Percentiles rank a stretch among this genome's conserved stretches.
Conservation (phyloP, 768 basidiomycete genomes). For the Cystobasidium onofrii region DNA sequence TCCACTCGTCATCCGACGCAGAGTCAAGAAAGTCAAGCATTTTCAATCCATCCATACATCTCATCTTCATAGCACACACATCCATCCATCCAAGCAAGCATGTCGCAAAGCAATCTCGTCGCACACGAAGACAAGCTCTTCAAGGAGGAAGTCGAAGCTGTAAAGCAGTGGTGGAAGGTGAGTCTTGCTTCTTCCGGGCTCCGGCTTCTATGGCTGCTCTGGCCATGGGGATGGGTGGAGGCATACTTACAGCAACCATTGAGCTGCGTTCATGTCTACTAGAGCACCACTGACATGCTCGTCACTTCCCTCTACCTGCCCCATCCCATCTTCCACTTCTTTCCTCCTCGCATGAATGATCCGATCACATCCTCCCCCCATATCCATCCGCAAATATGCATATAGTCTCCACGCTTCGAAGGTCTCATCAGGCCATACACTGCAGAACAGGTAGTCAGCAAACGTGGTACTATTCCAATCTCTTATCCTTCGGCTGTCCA, state of each 20-base stretch:
- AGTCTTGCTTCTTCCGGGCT: constrained; percentile 28
- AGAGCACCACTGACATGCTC: no score
- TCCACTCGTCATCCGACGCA: background rate
- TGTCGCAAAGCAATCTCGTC: constrained; percentile 4
- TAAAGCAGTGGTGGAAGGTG: constrained; percentile 92
- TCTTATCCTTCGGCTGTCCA: constrained; percentile 75
- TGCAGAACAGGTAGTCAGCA: constrained; percentile 83
- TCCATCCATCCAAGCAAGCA: background rate
- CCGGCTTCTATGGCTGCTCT: background rate
- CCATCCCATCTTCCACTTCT: background rate
- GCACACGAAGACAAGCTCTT: constrained; percentile 53
- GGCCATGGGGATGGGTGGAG: background rate
- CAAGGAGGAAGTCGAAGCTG: constrained; percentile 68
- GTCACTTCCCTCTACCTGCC: background rate
- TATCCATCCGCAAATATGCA: no score
- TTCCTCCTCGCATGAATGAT: no score
- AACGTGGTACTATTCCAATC: constrained; percentile 78
- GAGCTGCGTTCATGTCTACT: no score
- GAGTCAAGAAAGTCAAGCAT: background rate
- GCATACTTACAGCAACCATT: no score
- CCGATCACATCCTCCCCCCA: no score
- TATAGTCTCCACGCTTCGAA: constrained; percentile 79
- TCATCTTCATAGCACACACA: background rate
- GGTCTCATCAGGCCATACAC: constrained; percentile 84
- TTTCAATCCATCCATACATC: no score